Percentiles rank a stretch among this genome's conserved stretches.
phyloP scores from a whole-genome alignment of 352 stramenopile species.

The Aphanomyces stellatus region DNA sequence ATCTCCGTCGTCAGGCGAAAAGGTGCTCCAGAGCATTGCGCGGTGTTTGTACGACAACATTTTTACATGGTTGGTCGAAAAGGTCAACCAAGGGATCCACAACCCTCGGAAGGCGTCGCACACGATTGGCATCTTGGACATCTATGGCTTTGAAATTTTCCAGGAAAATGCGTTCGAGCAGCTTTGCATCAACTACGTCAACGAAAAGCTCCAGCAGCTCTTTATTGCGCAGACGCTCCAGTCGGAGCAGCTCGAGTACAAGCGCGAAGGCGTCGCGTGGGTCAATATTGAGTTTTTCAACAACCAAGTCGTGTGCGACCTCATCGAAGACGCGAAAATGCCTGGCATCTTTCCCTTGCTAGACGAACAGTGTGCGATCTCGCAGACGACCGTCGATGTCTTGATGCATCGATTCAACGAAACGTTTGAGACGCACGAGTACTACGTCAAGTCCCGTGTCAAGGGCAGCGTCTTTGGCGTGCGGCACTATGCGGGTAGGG shows the following conservation, averaged over 20 bases:
- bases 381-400: slow-evolving; percentile 65
- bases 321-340: slow-evolving; percentile 66
- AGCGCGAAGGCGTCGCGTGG: slow-evolving; percentile 89
- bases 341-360: slow-evolving; percentile 79
- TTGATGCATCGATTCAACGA: slow-evolving; percentile 22
- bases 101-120: slow-evolving; percentile 25
- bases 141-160: slow-evolving; percentile 97
- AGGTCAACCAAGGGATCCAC: slow-evolving; percentile 78
- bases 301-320: slow-evolving; percentile 79
- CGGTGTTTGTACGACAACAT: slow-evolving; percentile 85
- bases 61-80: slow-evolving; percentile 82
- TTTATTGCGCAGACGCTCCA: slow-evolving; percentile 89
- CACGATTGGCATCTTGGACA: slow-evolving; percentile 91
- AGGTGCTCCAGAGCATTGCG: slow-evolving; percentile 77
- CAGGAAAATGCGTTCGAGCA: slow-evolving; percentile 93
- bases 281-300: slow-evolving; percentile 88
- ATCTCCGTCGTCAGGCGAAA: neutral
- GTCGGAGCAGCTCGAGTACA: slow-evolving; percentile 92
- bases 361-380: slow-evolving; percentile 73
- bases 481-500: slow-evolving; percentile 74
- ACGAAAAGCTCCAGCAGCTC: slow-evolving; percentile 91
- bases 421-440: slow-evolving; percentile 34
- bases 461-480: slow-evolving; percentile 79
- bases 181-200: slow-evolving; percentile 94
- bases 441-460: slow-evolving; percentile 58